Evolutionary conservation across 345 rosid species (phyloP).

Genomic region (Pugionium dolabratum): DNA sequence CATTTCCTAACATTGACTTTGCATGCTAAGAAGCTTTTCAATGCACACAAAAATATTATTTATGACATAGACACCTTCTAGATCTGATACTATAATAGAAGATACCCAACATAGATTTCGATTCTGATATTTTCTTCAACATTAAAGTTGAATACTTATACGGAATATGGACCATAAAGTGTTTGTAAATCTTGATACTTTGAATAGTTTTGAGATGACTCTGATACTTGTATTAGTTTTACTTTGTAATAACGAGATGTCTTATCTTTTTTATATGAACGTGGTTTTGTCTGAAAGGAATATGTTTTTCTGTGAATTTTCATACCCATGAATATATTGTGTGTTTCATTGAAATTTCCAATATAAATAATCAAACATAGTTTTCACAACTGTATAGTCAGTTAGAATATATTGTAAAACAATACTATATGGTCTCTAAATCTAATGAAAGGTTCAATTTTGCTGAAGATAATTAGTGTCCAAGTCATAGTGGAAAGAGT

Average conservation of each 20-base stretch:
- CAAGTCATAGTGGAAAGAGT: neutral
- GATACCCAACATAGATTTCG: too few relatives aligned
- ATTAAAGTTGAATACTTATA: too few relatives aligned
- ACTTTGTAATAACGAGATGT: conserved; percentile 20
- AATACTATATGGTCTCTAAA: neutral
- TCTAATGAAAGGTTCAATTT: neutral
- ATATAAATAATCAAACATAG: neutral
- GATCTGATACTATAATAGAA: too few relatives aligned
- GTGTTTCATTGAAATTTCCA: neutral
- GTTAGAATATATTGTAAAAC: conserved; percentile 5
- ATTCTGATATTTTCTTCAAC: too few relatives aligned
- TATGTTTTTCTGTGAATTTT: neutral
- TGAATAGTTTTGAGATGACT: conserved; percentile 3
- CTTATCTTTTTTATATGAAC: conserved; percentile 1
- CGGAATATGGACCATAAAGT: too few relatives aligned
- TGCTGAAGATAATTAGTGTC: neutral
- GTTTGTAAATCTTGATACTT: neutral
- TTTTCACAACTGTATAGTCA: conserved; percentile 11
- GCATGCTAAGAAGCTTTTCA: too few relatives aligned
- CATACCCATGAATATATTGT: conserved; percentile 13
- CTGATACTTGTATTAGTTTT: conserved; percentile 1
- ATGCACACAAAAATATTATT: too few relatives aligned
- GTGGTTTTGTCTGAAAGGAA: conserved; percentile 23
- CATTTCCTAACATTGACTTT: neutral
- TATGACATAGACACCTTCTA: too few relatives aligned